Conservation (phyloP, 2,329 filamentous ascomycete species). For the Teratosphaeria zuluensis region DNA sequence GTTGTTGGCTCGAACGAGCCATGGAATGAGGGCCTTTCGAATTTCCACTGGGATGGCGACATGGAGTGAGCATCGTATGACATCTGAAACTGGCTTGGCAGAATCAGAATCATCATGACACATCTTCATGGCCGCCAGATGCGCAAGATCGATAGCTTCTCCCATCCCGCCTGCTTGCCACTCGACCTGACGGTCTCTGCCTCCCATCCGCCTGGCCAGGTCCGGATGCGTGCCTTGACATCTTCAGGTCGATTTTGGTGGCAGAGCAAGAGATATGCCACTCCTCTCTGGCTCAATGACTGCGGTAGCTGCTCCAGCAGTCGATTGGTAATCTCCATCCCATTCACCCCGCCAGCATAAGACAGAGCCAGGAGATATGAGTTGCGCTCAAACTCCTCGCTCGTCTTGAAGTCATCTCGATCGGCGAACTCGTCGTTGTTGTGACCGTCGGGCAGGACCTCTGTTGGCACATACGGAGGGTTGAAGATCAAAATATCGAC, state of each 20-base stretch:
- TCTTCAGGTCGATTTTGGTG: slow-evolving; percentile 76
- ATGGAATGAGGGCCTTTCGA: slow-evolving; percentile 24
- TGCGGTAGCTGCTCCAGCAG: slow-evolving; percentile 60
- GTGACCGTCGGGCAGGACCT: slow-evolving; percentile 49
- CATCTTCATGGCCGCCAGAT: slow-evolving; percentile 53
- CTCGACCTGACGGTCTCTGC: slow-evolving; percentile 71
- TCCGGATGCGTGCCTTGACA: slow-evolving; percentile 54
- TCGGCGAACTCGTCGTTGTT: slow-evolving; percentile 2
- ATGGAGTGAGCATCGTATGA: slow-evolving; percentile 7
- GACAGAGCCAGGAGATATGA: slow-evolving; percentile 75
- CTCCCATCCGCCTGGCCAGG: slow-evolving; percentile 54
- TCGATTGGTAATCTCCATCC: slow-evolving; percentile 86
- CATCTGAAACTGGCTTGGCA: neutral
- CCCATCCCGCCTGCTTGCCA: slow-evolving; percentile 85
- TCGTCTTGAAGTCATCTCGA: slow-evolving; percentile 7
- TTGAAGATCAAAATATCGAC: slow-evolving; percentile 92
- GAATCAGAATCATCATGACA: neutral
- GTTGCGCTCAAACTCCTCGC: slow-evolving; percentile 59
- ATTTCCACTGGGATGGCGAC: slow-evolving; percentile 22
- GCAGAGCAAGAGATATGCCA: slow-evolving; percentile 84
- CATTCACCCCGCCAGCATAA: slow-evolving; percentile 79
- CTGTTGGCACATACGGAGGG: slow-evolving; percentile 89
- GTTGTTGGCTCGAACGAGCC: slow-evolving; percentile 20
- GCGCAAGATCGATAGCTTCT: slow-evolving; percentile 80
- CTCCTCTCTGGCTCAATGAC: slow-evolving; percentile 56